Base-by-base conservation (phyloP, 116 monocot genomes). In the Trichopus zeylanicus region DNA sequence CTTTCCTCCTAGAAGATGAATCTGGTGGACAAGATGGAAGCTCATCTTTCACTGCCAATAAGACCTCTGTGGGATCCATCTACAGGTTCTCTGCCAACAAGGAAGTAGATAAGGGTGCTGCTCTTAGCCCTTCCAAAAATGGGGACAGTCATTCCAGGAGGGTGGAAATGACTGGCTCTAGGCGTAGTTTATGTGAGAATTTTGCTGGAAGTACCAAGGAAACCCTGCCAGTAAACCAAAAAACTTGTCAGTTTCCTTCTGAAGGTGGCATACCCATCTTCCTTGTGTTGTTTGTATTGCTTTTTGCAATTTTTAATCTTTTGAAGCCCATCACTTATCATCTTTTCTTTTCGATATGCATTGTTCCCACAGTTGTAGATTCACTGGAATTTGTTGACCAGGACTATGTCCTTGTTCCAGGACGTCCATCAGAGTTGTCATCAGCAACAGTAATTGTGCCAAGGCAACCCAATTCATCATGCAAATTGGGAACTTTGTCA, bases 391-490 rank as follows among this genome's bases (percentile, higher is more conserved):
- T 83, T 51, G 78, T 88, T 75, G 85, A 85, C 53, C 85, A 86
- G 63, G 92, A 85, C 7, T 99, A 92, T 81, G 92, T 99, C 9
- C 66, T 92, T 65, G 92, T 99, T 15, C 54, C 92, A 70, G 88
- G 74, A 31, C 88, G 79, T 54, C 73, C 81, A 12, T 48, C 68
- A 54, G 92, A 98, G 48, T 58, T 67, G 32, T 72, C 83, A 48
- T 80, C 98, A 65, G 76, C 78, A 59, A 78, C 87, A 26, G 31
- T 68, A 63, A 79, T 67, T 62, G 48, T 55, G 25, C 80, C 80
- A n/a, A 63, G 53, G 62, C 53, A 63, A 39, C 56, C 46, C 48
- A 78, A 67, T 67, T 73, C 78, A 55, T 77, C 75, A 38, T 65
- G 66, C 48, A 83, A 81, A 81, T 81, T 70, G 7, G 86, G 83